phyloP scores from a whole-genome alignment of 2,329 filamentous ascomycete genomes.

The Exophiala alcalophila region DNA sequence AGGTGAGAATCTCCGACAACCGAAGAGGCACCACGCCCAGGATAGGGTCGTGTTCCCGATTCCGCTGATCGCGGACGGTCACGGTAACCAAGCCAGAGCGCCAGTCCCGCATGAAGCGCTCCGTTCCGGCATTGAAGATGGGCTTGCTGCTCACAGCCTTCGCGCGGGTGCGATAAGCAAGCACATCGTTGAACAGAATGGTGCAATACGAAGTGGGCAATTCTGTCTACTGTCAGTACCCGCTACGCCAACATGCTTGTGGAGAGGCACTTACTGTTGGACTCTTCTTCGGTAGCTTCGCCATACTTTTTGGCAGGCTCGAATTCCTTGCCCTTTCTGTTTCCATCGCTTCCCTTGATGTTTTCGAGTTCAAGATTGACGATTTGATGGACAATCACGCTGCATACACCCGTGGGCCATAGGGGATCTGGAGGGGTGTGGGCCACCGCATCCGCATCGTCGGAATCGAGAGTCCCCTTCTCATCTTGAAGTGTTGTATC shows the following conservation, averaged over 20 bases:
- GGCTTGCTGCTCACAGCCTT: constrained; percentile 93
- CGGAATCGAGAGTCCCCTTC: constrained; percentile 71
- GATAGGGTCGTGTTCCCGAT: constrained; percentile 91
- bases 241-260: background rate
- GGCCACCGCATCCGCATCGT: constrained; percentile 77
- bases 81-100: constrained; percentile 80
- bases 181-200: constrained; percentile 48
- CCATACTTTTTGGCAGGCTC: constrained; percentile 83
- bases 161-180: constrained; percentile 85
- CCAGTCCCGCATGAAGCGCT: constrained; percentile 92
- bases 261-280: constrained; percentile 45
- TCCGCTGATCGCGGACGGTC: constrained; percentile 81
- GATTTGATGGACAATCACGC: constrained; percentile 86
- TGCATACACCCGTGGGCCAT: constrained; percentile 88
- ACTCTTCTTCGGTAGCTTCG: constrained; percentile 80
- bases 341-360: constrained; percentile 78
- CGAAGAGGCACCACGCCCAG: constrained; percentile 88
- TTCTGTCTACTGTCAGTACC: constrained; percentile 36
- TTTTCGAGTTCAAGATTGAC: constrained; percentile 92
- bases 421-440: constrained; percentile 93
- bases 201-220: constrained; percentile 93
- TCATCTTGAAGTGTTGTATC: constrained; percentile 79
- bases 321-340: constrained; percentile 78
- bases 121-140: constrained; percentile 95
- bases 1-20: constrained; percentile 81